A percentile compares a stretch with the other conserved stretches of the same genome.
Evolutionary conservation across 2,329 filamentous ascomycete species (phyloP).

Genomic region (Aspergillus novoparasiticus): DNA sequence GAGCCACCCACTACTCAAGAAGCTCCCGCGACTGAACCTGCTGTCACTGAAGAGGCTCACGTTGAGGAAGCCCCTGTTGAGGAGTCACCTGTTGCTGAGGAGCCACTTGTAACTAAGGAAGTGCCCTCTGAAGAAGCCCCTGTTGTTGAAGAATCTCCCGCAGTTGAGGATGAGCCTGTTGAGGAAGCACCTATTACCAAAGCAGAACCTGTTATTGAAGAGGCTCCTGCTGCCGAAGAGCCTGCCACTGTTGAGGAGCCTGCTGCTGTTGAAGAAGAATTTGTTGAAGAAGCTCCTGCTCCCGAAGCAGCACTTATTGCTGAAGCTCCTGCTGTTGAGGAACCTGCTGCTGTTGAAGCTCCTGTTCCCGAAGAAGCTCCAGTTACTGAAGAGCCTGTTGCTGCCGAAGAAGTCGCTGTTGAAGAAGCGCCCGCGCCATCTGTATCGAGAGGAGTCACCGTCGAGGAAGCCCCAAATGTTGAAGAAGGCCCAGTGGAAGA

Average conservation of each 20-base stretch:
- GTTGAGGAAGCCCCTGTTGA: conserved; percentile 18
- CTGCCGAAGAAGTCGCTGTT: conserved; percentile 9
- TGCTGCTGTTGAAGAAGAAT: neutral
- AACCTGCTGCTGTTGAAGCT: conserved; percentile 13
- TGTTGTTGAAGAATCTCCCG: neutral
- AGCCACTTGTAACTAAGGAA: conserved; percentile 21
- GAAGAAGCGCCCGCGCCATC: conserved; percentile 4
- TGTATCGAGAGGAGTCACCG: neutral
- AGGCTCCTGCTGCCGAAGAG: conserved; percentile 12
- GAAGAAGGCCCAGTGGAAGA: conserved; percentile 22
- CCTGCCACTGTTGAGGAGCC: conserved; percentile 4
- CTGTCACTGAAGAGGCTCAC: conserved; percentile 2
- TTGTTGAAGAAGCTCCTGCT: conserved; percentile 18
- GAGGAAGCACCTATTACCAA: conserved; percentile 12
- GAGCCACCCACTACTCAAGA: conserved; percentile 3
- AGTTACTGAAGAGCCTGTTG: conserved; percentile 14
- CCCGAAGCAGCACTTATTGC: conserved; percentile 5
- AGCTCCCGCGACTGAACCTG: conserved; percentile 16
- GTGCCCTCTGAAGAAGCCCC: conserved; percentile 9
- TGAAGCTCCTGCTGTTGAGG: conserved; percentile 18
- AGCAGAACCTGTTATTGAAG: conserved; percentile 15
- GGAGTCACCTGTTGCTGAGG: conserved; percentile 15
- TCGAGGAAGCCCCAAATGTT: neutral
- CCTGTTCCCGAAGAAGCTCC: conserved; percentile 16
- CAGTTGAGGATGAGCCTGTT: conserved; percentile 17